phyloP scores from a whole-genome alignment of 345 rosid species.

The Cardiospermum halicacabum region DNA sequence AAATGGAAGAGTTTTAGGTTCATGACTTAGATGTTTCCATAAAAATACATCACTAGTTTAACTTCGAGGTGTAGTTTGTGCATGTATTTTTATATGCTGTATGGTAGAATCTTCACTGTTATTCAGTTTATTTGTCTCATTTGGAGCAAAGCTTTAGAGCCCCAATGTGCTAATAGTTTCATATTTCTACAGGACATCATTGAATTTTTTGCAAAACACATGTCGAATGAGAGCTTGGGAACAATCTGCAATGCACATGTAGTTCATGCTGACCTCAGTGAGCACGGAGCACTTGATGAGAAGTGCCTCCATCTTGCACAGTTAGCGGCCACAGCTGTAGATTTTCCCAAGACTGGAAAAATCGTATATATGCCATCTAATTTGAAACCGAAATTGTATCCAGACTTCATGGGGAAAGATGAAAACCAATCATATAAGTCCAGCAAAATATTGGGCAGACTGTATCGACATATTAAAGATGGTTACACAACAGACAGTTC shows the following conservation, averaged over 20 bases:
- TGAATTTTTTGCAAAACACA: slow-evolving; percentile 64
- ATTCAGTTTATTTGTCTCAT: background rate
- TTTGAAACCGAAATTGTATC: slow-evolving; percentile 71
- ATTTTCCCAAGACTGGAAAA: slow-evolving; percentile 90
- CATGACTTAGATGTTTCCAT: background rate
- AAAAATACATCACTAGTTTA: background rate
- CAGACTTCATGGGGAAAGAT: slow-evolving; percentile 90
- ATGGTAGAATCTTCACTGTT: background rate
- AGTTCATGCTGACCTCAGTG: slow-evolving; percentile 80
- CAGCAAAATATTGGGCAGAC: slow-evolving; percentile 67
- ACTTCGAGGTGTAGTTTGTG: background rate
- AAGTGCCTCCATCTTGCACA: slow-evolving; percentile 63
- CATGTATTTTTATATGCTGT: background rate
- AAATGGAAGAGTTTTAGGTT: background rate
- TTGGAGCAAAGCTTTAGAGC: slow-evolving; percentile 1
- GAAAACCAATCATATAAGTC: slow-evolving; percentile 68
- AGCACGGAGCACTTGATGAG: slow-evolving; percentile 62
- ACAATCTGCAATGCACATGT: slow-evolving; percentile 79
- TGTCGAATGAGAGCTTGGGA: slow-evolving; percentile 71
- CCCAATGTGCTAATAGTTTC: background rate
- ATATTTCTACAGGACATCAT: slow-evolving; percentile 56
- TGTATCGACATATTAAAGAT: slow-evolving; percentile 57
- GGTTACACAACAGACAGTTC: slow-evolving; percentile 45
- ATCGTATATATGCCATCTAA: slow-evolving; percentile 56
- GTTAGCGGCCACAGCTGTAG: slow-evolving; percentile 90